Evolutionary conservation across 2,329 filamentous ascomycete genomes (phyloP).

Genomic region (Cordyceps fumosorosea): DNA sequence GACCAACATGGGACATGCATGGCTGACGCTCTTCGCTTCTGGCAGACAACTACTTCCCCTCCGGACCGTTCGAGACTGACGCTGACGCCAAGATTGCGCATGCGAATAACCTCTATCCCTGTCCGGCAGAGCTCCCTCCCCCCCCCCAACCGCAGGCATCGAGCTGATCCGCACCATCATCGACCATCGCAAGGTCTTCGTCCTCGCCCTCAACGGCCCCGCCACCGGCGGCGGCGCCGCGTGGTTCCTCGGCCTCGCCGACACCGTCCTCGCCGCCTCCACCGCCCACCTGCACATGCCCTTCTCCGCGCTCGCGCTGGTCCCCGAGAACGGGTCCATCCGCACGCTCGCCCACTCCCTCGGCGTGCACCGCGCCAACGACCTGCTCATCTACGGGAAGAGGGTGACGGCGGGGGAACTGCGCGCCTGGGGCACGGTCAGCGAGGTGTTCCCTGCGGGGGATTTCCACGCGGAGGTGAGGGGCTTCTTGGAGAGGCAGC

Average conservation of each 20-base stretch:
- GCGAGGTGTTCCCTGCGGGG: not conserved
- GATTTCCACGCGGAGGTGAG: constrained; percentile 1
- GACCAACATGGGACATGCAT: no score
- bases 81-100: not conserved
- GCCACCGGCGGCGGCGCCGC: constrained; percentile 10
- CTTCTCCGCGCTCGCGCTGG: constrained; percentile 7
- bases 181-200: constrained; percentile 9
- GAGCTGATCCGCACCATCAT: constrained; percentile 11
- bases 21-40: not conserved
- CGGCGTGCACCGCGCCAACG: constrained; percentile 10
- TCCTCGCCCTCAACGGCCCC: constrained; percentile 10
- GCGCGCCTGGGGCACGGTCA: constrained; percentile 1
- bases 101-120: not conserved
- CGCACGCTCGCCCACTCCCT: not conserved
- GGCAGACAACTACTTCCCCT: not conserved
- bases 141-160: not conserved
- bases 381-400: constrained; percentile 9
- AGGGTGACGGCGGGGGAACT: not conserved
- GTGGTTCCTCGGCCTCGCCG: constrained; percentile 9
- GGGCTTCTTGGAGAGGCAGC: not conserved
- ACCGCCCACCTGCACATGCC: not conserved
- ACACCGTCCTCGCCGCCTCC: constrained; percentile 3
- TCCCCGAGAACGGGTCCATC: constrained; percentile 9
- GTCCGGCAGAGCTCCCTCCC: not conserved
- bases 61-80: not conserved